Conservation (phyloP, 805 yeast genomes). For the Candida sithepensis region DNA sequence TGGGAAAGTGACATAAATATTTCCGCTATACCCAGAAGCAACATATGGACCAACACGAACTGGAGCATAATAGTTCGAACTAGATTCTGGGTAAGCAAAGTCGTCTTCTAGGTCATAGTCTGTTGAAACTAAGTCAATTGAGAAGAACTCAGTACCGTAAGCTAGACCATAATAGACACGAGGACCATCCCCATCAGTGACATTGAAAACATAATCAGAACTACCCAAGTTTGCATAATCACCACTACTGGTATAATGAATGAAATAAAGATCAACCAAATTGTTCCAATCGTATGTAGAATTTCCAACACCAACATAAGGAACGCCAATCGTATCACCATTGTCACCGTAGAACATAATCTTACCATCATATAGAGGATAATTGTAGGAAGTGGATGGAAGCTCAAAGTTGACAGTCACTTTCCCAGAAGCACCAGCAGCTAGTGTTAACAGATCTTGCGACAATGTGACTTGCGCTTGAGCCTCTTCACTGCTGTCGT, state of each 20-base stretch:
- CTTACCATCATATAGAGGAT: slow-evolving; percentile 11
- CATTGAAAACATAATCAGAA: background rate
- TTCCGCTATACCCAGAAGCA: background rate
- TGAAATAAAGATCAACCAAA: slow-evolving; percentile 1
- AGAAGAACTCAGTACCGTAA: slow-evolving; percentile 10
- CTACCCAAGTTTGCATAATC: background rate
- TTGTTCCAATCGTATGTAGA: slow-evolving; percentile 8
- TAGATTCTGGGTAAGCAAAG: slow-evolving; percentile 10
- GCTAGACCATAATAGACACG: slow-evolving; percentile 7
- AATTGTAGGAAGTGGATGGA: slow-evolving; percentile 2
- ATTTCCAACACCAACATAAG: slow-evolving; percentile 15
- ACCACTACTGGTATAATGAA: background rate
- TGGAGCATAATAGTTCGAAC: slow-evolving; percentile 2
- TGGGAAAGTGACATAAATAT: background rate
- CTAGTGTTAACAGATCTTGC: slow-evolving; percentile 1
- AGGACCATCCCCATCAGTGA: slow-evolving; percentile 2
- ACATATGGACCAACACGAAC: slow-evolving; percentile 1
- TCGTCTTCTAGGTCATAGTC: slow-evolving; percentile 12
- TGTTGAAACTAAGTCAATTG: slow-evolving; percentile 10
- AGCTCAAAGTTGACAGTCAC: slow-evolving; percentile 6
- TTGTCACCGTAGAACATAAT: slow-evolving; percentile 13
- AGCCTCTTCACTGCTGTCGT: slow-evolving; percentile 8
- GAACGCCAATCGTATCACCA: slow-evolving; percentile 12
- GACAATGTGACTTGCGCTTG: slow-evolving; percentile 9
- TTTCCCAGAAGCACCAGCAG: slow-evolving; percentile 7